Evolutionary conservation across 2,329 filamentous ascomycete genomes (phyloP), one percentile per base, ranked within the genome.

Genomic region (Chrysoporthe deuterocubensis): DNA sequence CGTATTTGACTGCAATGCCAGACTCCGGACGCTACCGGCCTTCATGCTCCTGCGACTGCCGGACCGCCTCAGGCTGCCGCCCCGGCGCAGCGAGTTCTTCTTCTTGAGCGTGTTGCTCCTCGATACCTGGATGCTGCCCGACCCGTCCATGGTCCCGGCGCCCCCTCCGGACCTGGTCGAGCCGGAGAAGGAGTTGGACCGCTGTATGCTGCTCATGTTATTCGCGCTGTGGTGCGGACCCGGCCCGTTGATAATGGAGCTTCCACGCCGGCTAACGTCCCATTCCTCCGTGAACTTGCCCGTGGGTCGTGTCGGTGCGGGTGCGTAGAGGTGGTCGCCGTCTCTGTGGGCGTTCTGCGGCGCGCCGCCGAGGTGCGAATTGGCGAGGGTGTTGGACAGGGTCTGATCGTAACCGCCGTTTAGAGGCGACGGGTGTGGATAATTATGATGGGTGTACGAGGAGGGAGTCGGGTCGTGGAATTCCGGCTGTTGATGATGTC

Each of bases 1-100:
- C 42, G 84, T 84, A 5, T 84, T 87, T 69, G 92, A 89, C 68
- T 92, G 92, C 67, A 94, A 81, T 37, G 87, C 89, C 67, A 97
- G 83, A 74, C 94, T 96, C 73, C 89, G 89, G 63, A 97, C 93
- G 77, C 94, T 97, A 66, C 94, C 94, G 40, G 94, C 93, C 75
- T 90, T 90, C 80, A 92, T 87, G 78, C 93, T 97, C 73, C 90
- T 88, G 65, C 91, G 89, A 79, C 94, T 97, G 71, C 89, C 85
- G 76, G 90, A 94, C 73, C 94, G 90, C 78, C 90, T 91, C 72
- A 97, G 76, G 75, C 93, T 96, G 50, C 84, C 86, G 69, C 85
- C 89, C 74, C 91, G 88, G 72, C 90, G 90, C 68, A 97, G 77
- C 11, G 94, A 97, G 34, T 83, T 83, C 80, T 93, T 96, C 84